Evolutionary conservation across 225 moss, liverwort and hornwort genomes (phyloP).

Genomic region (Climacium dendroides): DNA sequence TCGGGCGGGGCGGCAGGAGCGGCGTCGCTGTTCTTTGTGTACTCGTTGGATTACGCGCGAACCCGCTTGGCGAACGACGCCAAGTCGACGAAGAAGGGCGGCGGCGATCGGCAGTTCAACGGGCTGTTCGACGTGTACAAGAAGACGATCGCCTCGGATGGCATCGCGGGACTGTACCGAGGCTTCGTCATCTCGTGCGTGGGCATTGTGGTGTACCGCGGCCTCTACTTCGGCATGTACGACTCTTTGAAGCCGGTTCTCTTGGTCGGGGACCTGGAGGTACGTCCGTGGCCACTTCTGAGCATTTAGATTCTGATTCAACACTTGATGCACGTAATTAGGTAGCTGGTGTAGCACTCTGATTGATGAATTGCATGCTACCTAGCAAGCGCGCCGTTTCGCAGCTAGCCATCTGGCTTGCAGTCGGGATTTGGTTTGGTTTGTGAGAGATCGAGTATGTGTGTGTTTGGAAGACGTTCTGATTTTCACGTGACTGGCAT

Average conservation of each 20-base stretch:
- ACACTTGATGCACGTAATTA: no score
- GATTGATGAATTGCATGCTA: not conserved
- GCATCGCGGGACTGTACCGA: slow-evolving; percentile 64
- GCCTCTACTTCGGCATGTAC: slow-evolving; percentile 71
- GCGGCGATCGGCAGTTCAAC: slow-evolving; percentile 59
- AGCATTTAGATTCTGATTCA: not conserved
- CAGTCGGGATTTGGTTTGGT: no score
- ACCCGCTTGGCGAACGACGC: slow-evolving; percentile 67
- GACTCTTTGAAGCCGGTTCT: slow-evolving; percentile 73
- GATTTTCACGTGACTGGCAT: not conserved
- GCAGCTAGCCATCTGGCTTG: not conserved
- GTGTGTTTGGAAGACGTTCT: not conserved
- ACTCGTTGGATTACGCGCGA: slow-evolving; percentile 63
- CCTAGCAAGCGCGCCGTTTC: not conserved
- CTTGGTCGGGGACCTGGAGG: slow-evolving; percentile 62
- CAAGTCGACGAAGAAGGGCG: slow-evolving; percentile 66
- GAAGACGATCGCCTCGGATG: slow-evolving; percentile 60
- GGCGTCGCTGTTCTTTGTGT: slow-evolving; percentile 52
- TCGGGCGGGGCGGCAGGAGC: slow-evolving; percentile 75
- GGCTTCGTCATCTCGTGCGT: slow-evolving; percentile 68
- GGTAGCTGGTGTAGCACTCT: not conserved
- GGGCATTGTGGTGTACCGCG: slow-evolving; percentile 75
- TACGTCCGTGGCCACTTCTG: not conserved
- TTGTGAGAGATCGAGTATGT: not conserved
- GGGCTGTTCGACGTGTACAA: slow-evolving; percentile 68